Conservation (phyloP, 305 asterid genomes). For the Fraxinus nigra region DNA sequence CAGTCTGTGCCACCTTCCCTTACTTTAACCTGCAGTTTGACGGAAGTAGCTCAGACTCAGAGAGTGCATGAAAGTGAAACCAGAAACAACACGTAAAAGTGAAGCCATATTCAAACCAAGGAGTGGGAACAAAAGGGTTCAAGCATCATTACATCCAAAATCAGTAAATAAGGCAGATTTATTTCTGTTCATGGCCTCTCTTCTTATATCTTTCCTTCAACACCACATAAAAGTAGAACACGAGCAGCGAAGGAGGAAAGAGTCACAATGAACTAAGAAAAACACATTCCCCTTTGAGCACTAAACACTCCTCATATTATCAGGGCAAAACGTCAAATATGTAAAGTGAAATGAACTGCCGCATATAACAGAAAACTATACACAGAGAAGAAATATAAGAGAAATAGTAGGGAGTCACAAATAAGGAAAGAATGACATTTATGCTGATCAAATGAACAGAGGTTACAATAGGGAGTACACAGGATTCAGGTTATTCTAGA, state of each 20-base stretch:
- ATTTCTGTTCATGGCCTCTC: neutral
- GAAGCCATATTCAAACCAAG: neutral
- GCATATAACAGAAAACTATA: neutral
- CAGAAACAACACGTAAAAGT: neutral
- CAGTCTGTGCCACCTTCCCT: conserved; percentile 96
- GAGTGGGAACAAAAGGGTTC: neutral
- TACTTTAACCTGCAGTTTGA: conserved; percentile 67
- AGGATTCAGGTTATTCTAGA: conserved; percentile 1
- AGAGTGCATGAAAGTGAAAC: conserved; percentile 7
- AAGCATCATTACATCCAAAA: conserved; percentile 11
- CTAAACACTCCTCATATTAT: neutral
- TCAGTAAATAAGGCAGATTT: conserved; percentile 3
- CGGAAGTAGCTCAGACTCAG: conserved; percentile 16
- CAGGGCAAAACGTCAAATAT: neutral
- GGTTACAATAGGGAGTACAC: neutral
- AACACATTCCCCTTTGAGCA: neutral
- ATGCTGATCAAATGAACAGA: conserved; percentile 16
- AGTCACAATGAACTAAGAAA: neutral
- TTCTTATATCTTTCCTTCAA: neutral
- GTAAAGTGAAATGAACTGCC: neutral
- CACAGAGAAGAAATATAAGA: neutral
- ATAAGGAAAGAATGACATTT: conserved; percentile 17
- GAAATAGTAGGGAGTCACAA: conserved; percentile 1
- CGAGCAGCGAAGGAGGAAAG: neutral
- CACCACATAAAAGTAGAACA: neutral